These are phyloP conservation scores for Russula virescens DNA, from an alignment of 768 basidiomycete genomes.

Conservation along the genomic window DNA sequence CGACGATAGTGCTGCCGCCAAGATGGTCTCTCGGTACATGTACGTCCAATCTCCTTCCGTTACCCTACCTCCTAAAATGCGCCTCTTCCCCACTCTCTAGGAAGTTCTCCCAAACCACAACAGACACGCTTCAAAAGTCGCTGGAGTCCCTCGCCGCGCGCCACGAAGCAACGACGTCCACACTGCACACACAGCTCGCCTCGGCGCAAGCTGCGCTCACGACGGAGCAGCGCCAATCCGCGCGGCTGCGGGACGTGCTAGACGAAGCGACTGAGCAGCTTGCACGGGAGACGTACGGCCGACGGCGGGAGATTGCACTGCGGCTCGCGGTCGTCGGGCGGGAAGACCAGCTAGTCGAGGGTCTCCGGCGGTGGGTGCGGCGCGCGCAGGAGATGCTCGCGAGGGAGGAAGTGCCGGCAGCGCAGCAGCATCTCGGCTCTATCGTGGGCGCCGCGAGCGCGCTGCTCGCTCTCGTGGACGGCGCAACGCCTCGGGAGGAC, in stretches of 20 bases:
- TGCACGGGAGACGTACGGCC: conserved; percentile 63
- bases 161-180: conserved; percentile 54
- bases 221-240: conserved; percentile 39
- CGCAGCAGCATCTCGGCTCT: conserved; percentile 15
- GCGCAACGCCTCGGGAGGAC: conserved; percentile 23
- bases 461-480: conserved; percentile 30
- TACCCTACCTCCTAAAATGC: background rate
- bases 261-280: conserved; percentile 70
- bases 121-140: conserved; percentile 57
- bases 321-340: conserved; percentile 55
- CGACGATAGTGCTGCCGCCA: conserved; percentile 72
- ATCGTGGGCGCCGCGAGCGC: conserved; percentile 20
- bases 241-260: conserved; percentile 51
- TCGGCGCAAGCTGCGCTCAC: conserved; percentile 40
- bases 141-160: conserved; percentile 53
- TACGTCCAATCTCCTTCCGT: conserved; percentile 33
- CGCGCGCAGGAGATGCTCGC: conserved; percentile 41
- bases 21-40: conserved; percentile 85
- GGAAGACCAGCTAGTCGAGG: conserved; percentile 57
- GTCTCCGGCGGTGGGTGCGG: conserved; percentile 51
- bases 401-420: conserved; percentile 14
- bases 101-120: conserved; percentile 79
- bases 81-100: conserved; percentile 33
- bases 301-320: conserved; percentile 63
- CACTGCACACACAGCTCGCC: conserved; percentile 47